Evolutionary conservation across 2,329 filamentous ascomycete genomes (phyloP).

Genomic region (Waltergamsia citrina): DNA sequence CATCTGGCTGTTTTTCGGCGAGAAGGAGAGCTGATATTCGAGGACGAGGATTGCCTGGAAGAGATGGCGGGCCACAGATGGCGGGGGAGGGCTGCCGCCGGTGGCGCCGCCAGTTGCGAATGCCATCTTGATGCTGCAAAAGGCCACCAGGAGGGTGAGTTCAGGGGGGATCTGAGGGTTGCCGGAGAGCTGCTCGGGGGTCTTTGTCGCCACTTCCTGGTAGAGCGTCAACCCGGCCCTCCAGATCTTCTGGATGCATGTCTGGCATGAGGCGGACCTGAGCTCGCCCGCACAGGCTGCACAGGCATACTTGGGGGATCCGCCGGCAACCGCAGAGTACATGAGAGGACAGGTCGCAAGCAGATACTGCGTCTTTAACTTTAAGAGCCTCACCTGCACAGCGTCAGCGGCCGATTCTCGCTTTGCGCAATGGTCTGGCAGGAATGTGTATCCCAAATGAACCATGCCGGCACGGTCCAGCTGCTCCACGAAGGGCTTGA

Average conservation of each 20-base stretch:
- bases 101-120: not conserved
- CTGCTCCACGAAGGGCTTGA: slow-evolving; percentile 32
- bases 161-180: slow-evolving; percentile 17
- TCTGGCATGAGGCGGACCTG: slow-evolving; percentile 8
- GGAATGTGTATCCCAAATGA: slow-evolving; percentile 22
- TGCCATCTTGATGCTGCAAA: slow-evolving; percentile 22
- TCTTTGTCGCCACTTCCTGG: slow-evolving; percentile 3
- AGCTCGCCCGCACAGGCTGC: slow-evolving; percentile 12
- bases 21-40: slow-evolving; percentile 35
- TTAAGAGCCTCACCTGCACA: slow-evolving; percentile 19
- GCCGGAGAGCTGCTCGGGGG: slow-evolving; percentile 2
- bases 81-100: slow-evolving; percentile 1
- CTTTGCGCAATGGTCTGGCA: slow-evolving; percentile 9
- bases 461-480: slow-evolving; percentile 30
- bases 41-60: slow-evolving; percentile 40
- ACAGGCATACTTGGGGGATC: slow-evolving; percentile 9
- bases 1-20: slow-evolving; percentile 34
- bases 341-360: slow-evolving; percentile 25
- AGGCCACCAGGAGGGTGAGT: slow-evolving; percentile 21
- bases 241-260: slow-evolving; percentile 14
- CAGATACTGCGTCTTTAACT: slow-evolving; percentile 34
- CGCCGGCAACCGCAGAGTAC: slow-evolving; percentile 10
- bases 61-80: slow-evolving; percentile 20
- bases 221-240: slow-evolving; percentile 11
- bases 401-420: slow-evolving; percentile 11